Conservation (phyloP, 2,329 filamentous ascomycete genomes). For the Calonectria montana region DNA sequence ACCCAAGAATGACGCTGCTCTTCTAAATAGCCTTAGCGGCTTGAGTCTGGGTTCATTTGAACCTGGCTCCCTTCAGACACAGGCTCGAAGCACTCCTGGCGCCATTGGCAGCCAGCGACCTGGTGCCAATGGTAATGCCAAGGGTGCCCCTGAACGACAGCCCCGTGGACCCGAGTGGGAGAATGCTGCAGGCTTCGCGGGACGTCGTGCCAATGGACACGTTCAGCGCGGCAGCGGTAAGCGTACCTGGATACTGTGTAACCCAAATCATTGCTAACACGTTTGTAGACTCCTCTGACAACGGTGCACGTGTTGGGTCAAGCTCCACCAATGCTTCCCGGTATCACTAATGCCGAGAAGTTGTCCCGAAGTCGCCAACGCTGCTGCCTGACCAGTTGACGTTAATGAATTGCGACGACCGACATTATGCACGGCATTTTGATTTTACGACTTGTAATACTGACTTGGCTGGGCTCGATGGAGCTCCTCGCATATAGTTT, state of each 20-base stretch:
- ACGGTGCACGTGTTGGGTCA: constrained; percentile 52
- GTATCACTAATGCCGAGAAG: constrained; percentile 47
- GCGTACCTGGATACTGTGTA: constrained; percentile 37
- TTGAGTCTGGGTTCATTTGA: constrained; percentile 66
- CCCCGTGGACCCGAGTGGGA: constrained; percentile 75
- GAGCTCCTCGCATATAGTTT: constrained; percentile 45
- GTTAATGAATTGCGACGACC: constrained; percentile 42
- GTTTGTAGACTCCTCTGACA: constrained; percentile 55
- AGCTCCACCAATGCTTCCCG: constrained; percentile 49
- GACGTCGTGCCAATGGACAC: constrained; percentile 70
- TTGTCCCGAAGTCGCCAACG: constrained; percentile 17
- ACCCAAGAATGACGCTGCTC: constrained; percentile 51
- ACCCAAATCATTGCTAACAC: constrained; percentile 27
- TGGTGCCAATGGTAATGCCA: constrained; percentile 56
- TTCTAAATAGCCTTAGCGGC: constrained; percentile 62
- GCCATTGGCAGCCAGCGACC: constrained; percentile 75
- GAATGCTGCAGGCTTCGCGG: constrained; percentile 62
- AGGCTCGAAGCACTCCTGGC: constrained; percentile 63
- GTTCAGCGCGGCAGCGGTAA: constrained; percentile 71
- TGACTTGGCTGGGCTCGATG: constrained; percentile 42
- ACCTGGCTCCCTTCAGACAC: constrained; percentile 51
- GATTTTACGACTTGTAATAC: constrained; percentile 53
- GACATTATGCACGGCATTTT: constrained; percentile 44
- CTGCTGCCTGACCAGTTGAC: constrained; percentile 30
- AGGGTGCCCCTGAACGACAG: constrained; percentile 69